Percentiles rank a stretch among this genome's conserved stretches.
phyloP scores from a whole-genome alignment of 345 rosid species.

The Eutrema heterophyllum region DNA sequence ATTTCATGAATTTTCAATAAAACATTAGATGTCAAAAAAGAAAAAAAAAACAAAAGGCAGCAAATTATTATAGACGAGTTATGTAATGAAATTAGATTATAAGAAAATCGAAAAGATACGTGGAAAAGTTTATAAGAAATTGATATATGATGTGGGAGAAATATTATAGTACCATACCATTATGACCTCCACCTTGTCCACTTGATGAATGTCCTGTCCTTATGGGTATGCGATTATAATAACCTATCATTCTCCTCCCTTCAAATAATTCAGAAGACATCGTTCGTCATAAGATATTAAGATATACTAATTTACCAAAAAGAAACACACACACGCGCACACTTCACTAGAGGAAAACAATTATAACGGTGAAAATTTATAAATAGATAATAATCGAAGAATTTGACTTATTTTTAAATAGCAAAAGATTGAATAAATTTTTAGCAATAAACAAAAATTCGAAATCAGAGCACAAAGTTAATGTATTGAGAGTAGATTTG shows the following conservation, averaged over 20 bases:
- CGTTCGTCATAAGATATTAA: background rate
- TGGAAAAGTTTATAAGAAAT: background rate
- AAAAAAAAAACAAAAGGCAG: too few relatives aligned
- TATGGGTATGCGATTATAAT: background rate
- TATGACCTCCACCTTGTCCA: background rate
- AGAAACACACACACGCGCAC: too few relatives aligned
- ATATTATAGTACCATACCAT: background rate
- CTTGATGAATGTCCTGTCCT: background rate
- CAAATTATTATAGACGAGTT: background rate
- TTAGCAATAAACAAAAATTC: too few relatives aligned
- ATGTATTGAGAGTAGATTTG: too few relatives aligned
- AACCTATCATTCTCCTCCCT: background rate
- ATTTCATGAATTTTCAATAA: too few relatives aligned
- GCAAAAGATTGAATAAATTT: too few relatives aligned
- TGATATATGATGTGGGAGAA: background rate
- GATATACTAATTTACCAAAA: background rate
- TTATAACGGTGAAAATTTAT: too few relatives aligned
- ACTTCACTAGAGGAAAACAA: background rate
- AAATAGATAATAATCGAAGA: too few relatives aligned
- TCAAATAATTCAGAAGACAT: background rate
- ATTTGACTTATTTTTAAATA: too few relatives aligned
- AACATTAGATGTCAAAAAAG: too few relatives aligned
- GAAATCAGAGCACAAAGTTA: too few relatives aligned
- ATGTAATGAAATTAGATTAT: background rate
- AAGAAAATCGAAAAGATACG: background rate